These are phyloP conservation scores for Stenogyne calaminthoides DNA, from an alignment of 305 asterid genomes.

Conservation along the genomic window DNA sequence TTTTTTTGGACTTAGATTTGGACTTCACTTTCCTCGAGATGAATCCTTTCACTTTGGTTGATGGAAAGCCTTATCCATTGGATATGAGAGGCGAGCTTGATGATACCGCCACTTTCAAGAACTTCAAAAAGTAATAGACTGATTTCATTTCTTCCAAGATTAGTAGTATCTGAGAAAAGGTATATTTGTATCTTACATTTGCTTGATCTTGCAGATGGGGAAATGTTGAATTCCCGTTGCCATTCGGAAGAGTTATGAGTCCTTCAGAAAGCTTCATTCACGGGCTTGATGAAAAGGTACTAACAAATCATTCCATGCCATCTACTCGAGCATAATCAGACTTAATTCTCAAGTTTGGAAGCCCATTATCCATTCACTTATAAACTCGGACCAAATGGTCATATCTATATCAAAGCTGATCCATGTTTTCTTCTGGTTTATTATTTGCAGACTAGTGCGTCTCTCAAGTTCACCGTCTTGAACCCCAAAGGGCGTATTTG, in stretches of 20 bases:
- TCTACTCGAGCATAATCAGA: neutral
- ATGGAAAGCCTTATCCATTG: conserved; percentile 86
- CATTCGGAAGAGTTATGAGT: conserved; percentile 93
- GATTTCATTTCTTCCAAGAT: neutral
- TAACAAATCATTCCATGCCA: neutral
- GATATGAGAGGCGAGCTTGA: conserved; percentile 99
- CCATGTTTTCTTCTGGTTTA: neutral
- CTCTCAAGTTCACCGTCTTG: conserved; percentile 91
- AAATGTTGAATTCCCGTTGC: conserved; percentile 80
- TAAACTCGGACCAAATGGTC: neutral
- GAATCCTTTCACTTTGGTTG: conserved; percentile 87
- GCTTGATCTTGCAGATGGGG: conserved; percentile 73
- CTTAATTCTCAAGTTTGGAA: neutral
- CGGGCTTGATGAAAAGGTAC: conserved; percentile 89
- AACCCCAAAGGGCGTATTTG: conserved; percentile 95
- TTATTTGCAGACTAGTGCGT: conserved; percentile 84
- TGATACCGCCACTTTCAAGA: conserved; percentile 92
- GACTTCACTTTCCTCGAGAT: conserved; percentile 94
- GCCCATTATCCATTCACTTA: neutral
- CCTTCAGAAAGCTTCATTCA: conserved; percentile 78
- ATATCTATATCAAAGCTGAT: neutral
- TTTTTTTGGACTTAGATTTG: conserved; percentile 53
- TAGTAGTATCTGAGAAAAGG: neutral
- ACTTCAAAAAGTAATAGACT: conserved; percentile 71
- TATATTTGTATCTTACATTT: neutral